A percentile compares a stretch with the other conserved stretches of the same genome.
phyloP scores from a whole-genome alignment of 2,329 filamentous ascomycete species.

The Botryotinia narcissicola region DNA sequence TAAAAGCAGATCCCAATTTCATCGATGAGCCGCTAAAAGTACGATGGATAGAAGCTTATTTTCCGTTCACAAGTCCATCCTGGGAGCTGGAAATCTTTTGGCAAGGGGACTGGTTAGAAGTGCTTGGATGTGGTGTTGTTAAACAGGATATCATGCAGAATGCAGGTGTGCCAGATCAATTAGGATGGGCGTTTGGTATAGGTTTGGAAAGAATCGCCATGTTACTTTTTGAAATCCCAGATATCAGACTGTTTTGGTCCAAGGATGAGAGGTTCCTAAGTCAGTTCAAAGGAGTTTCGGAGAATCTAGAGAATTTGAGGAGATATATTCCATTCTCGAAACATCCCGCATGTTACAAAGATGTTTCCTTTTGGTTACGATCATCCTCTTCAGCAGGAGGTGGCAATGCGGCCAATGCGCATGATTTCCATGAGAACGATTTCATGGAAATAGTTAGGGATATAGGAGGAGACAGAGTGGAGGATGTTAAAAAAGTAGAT shows the following conservation, averaged over 20 bases:
- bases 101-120: constrained; percentile 91
- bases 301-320: constrained; percentile 48
- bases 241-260: constrained; percentile 97
- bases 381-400: constrained; percentile 47
- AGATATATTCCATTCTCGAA: constrained; percentile 88
- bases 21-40: constrained; percentile 73
- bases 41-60: constrained; percentile 95
- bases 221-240: constrained; percentile 93
- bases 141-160: constrained; percentile 78
- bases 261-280: constrained; percentile 77
- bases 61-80: constrained; percentile 92
- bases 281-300: constrained; percentile 70
- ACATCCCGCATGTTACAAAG: constrained; percentile 83
- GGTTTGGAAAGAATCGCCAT: constrained; percentile 95
- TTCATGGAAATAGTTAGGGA: constrained; percentile 92
- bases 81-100: constrained; percentile 98
- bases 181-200: constrained; percentile 95
- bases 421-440: constrained; percentile 86
- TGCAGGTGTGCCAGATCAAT: constrained; percentile 68
- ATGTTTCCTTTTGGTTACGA: constrained; percentile 89
- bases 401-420: constrained; percentile 42
- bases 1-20: constrained; percentile 48
- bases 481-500: constrained; percentile 83
- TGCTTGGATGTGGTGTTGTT: constrained; percentile 88
- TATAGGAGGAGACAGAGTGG: constrained; percentile 77